phyloP scores from a whole-genome alignment of 2,329 filamentous ascomycete genomes.

The Thielaviopsis musarum region DNA sequence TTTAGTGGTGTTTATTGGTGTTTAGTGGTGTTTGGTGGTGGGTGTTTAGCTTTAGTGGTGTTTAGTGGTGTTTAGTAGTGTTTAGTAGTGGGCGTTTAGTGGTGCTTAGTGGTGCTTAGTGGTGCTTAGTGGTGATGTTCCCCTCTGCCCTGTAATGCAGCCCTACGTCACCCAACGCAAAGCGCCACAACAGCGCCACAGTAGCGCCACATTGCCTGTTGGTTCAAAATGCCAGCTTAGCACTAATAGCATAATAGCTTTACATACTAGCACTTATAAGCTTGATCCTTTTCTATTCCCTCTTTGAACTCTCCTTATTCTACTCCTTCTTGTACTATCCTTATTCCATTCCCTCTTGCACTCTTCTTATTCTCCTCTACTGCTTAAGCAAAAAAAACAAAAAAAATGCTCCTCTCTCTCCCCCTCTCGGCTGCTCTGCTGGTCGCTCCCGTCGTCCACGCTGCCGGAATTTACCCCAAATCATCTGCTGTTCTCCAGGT shows the following conservation, averaged over 20 bases:
- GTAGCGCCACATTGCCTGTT: not conserved
- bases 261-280: no score
- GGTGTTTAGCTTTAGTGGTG: no score
- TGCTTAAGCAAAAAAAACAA: no score
- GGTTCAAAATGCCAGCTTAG: not conserved
- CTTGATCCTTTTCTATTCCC: slow-evolving; percentile 1
- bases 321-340: slow-evolving; percentile 2
- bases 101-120: no score
- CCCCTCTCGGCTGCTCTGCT: slow-evolving; percentile 43
- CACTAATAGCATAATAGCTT: no score
- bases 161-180: not conserved
- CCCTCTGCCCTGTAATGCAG: not conserved
- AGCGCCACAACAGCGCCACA: not conserved
- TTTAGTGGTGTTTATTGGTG: no score
- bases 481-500: slow-evolving; percentile 76
- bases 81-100: no score
- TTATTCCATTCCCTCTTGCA: not conserved
- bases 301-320: slow-evolving; percentile 20
- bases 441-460: slow-evolving; percentile 41
- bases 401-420: slow-evolving; percentile 38
- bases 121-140: no score
- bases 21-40: no score
- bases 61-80: not conserved
- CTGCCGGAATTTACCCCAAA: slow-evolving; percentile 68
- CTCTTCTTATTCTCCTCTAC: no score